Evolutionary conservation across 352 stramenopile species (phyloP).

Genomic region (Phytopythium helicoides): DNA sequence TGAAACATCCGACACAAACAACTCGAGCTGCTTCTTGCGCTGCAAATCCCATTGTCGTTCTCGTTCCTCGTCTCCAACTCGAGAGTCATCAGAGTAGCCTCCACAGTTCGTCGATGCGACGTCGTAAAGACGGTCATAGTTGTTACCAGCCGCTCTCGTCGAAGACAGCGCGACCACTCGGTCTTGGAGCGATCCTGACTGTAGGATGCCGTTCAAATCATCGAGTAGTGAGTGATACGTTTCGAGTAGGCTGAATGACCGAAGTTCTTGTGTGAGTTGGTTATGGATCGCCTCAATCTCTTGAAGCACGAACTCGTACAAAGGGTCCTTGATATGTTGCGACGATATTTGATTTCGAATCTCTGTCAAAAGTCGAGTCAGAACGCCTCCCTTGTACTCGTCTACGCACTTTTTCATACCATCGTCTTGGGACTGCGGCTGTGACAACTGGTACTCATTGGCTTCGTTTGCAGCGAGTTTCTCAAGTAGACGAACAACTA

Average conservation of each 20-base stretch:
- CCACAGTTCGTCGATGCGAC: neutral
- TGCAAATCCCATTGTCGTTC: neutral
- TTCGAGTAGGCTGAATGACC: neutral
- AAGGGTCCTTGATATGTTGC: no score
- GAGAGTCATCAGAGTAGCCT: neutral
- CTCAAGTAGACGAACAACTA: no score
- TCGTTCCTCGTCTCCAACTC: neutral
- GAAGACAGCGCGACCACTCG: neutral
- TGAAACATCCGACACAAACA: slow-evolving; percentile 1
- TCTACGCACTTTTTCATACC: neutral
- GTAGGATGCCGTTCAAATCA: neutral
- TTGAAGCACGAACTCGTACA: neutral
- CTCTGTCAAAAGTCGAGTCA: neutral
- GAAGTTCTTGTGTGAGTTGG: neutral
- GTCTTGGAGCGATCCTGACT: neutral
- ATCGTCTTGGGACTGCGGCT: no score
- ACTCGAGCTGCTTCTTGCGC: neutral
- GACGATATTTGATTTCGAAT: neutral
- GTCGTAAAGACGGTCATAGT: no score
- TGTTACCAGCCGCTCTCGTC: neutral
- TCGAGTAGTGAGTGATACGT: neutral
- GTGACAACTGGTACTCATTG: no score
- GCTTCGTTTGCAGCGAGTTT: no score
- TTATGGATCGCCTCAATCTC: neutral
- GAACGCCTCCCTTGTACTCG: neutral